Conservation (phyloP, 2,329 filamentous ascomycete species). For the Alternaria brassicicola region DNA sequence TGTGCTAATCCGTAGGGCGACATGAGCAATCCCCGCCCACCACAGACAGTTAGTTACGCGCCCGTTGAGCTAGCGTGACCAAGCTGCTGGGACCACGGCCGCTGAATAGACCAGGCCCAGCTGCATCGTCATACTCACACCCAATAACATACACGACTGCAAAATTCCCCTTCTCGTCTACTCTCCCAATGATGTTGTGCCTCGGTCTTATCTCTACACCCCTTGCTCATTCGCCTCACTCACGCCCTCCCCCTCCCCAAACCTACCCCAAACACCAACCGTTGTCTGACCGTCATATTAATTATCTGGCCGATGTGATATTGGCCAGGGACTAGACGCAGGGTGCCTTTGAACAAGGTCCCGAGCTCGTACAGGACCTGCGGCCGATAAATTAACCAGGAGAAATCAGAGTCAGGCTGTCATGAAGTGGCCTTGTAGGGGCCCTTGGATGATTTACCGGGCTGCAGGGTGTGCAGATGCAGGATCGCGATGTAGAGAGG, state of each 20-base stretch:
- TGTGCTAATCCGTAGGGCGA: background rate
- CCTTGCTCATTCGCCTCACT: slow-evolving; percentile 2
- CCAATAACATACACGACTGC: background rate
- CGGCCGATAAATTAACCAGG: background rate
- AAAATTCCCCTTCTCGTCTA: background rate
- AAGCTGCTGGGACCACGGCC: background rate
- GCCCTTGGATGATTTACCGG: background rate
- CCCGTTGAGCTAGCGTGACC: slow-evolving; percentile 2
- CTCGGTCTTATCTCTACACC: background rate
- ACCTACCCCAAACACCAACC: background rate
- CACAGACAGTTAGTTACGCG: background rate
- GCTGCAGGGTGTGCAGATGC: background rate
- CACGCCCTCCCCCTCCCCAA: no score
- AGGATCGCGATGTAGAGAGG: background rate
- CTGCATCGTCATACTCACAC: background rate
- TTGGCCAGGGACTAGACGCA: background rate
- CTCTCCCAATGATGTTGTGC: background rate
- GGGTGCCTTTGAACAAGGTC: background rate
- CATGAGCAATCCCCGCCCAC: background rate
- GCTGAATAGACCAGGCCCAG: background rate
- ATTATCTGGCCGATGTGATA: background rate
- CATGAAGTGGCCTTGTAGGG: background rate
- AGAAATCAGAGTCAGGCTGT: background rate
- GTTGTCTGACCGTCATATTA: background rate
- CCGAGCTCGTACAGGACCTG: background rate